A percentile compares a stretch with the other conserved stretches of the same genome.
phyloP scores from a whole-genome alignment of 441 rosid species.

The Corymbia citriodora region DNA sequence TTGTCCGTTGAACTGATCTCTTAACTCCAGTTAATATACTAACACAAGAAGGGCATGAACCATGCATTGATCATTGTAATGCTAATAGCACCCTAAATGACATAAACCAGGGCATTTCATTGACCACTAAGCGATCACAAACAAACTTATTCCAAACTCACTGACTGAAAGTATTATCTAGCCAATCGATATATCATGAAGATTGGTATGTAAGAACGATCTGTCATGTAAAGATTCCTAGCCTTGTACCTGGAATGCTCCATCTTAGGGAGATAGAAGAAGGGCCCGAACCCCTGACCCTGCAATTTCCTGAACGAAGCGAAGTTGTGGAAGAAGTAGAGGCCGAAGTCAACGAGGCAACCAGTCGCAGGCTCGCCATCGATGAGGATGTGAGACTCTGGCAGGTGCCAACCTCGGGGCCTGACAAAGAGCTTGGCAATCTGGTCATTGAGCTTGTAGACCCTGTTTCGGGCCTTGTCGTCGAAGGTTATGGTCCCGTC shows the following conservation, averaged over 20 bases:
- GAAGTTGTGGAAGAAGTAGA: constrained; percentile 78
- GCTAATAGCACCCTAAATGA: neutral
- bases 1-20: neutral
- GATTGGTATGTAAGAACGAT: neutral
- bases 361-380: constrained; percentile 88
- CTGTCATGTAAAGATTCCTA: neutral
- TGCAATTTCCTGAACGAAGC: constrained; percentile 57
- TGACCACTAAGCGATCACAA: neutral
- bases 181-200: neutral
- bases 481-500: constrained; percentile 69
- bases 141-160: neutral
- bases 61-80: neutral
- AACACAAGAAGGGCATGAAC: neutral
- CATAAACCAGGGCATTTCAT: neutral
- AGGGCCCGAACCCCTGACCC: constrained; percentile 82
- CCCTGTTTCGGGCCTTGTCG: constrained; percentile 73
- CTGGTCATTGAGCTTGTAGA: constrained; percentile 75
- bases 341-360: constrained; percentile 88
- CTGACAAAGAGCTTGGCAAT: constrained; percentile 87
- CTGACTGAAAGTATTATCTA: neutral
- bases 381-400: constrained; percentile 76
- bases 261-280: constrained; percentile 96
- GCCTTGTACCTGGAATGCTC: constrained; percentile 69
- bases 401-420: constrained; percentile 92
- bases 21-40: neutral